phyloP scores from a whole-genome alignment of 768 basidiomycete species.

The Chalciporus piperatus region DNA sequence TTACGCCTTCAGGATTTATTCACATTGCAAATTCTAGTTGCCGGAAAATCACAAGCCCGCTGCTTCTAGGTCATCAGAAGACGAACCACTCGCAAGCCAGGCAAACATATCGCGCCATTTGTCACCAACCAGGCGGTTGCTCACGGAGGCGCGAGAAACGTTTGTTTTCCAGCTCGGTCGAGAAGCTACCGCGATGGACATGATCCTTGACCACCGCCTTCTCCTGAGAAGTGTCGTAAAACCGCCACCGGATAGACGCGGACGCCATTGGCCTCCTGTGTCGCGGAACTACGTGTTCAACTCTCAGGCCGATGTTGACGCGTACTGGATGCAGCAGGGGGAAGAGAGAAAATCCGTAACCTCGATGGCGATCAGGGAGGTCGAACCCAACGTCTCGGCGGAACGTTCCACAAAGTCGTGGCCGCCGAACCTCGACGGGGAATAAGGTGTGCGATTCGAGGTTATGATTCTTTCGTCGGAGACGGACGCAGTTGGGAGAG shows the following conservation, averaged over 20 bases:
- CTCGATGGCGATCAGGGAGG: not conserved
- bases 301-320: slow-evolving; percentile 32
- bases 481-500: slow-evolving; percentile 9
- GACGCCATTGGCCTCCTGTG: slow-evolving; percentile 1
- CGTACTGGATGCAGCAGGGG: slow-evolving; percentile 38
- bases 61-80: not conserved
- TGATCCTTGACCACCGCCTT: slow-evolving; percentile 39
- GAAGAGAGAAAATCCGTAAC: not conserved
- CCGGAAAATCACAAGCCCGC: not conserved
- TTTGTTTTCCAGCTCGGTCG: slow-evolving; percentile 28
- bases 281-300: slow-evolving; percentile 24
- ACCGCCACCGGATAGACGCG: slow-evolving; percentile 6
- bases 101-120: not conserved
- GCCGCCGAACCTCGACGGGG: slow-evolving; percentile 25
- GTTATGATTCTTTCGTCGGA: slow-evolving; percentile 14
- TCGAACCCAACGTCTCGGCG: slow-evolving; percentile 37
- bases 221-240: slow-evolving; percentile 12
- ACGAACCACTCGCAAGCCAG: not conserved
- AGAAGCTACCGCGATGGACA: slow-evolving; percentile 44
- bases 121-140: slow-evolving; percentile 14
- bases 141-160: slow-evolving; percentile 30
- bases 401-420: slow-evolving; percentile 43
- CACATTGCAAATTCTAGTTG: slow-evolving; percentile 6
- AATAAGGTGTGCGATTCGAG: slow-evolving; percentile 16
- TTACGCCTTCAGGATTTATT: slow-evolving; percentile 3